Evolutionary conservation across 1,284 basidiomycete genomes (phyloP).

Genomic region (Marasmius sp.): DNA sequence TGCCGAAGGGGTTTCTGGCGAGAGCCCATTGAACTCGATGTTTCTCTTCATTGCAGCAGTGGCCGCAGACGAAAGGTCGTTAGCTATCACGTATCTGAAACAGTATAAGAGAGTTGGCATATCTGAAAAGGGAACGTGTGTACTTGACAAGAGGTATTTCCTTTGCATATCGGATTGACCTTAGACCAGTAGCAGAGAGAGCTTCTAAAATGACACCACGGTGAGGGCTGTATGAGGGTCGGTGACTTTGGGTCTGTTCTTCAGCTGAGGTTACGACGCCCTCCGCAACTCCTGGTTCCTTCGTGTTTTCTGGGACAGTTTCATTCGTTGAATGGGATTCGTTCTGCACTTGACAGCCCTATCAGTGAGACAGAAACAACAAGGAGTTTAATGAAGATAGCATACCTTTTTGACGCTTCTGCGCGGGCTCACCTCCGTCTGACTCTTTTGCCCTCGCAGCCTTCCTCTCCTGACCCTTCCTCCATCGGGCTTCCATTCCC

Average conservation of each 20-base stretch:
- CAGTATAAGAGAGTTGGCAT: conserved; percentile 1
- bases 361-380: neutral
- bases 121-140: conserved; percentile 10
- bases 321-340: neutral
- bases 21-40: conserved; percentile 85
- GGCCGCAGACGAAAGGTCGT: conserved; percentile 87
- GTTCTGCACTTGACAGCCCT: neutral
- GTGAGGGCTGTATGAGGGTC: conserved; percentile 46
- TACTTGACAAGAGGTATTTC: conserved; percentile 93
- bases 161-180: conserved; percentile 96
- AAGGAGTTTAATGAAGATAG: neutral
- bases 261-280: neutral
- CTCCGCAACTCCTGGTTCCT: too few relatives aligned
- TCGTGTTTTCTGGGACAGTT: neutral
- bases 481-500: conserved; percentile 65
- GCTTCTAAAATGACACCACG: conserved; percentile 91
- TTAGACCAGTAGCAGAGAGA: conserved; percentile 92
- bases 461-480: conserved; percentile 36
- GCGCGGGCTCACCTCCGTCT: conserved; percentile 6
- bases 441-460: conserved; percentile 23
- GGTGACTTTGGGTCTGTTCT: neutral
- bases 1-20: conserved; percentile 28
- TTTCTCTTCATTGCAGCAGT: conserved; percentile 89
- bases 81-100: conserved; percentile 85
- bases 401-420: conserved; percentile 22